These are phyloP conservation scores for Rutstroemia sp. DNA, from an alignment of 2,329 filamentous ascomycete species.

Conservation along the genomic window DNA sequence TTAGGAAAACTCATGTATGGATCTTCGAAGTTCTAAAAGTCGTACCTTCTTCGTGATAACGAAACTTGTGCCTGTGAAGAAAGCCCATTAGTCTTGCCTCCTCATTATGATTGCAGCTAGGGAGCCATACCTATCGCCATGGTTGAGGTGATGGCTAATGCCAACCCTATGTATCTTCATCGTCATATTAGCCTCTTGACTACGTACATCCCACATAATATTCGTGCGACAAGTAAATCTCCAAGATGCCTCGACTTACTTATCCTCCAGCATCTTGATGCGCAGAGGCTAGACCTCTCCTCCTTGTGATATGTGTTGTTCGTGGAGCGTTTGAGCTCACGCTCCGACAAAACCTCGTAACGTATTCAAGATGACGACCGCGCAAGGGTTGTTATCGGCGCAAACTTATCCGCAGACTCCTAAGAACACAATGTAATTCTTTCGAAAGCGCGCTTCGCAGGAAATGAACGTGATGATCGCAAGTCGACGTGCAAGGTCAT, in stretches of 20 bases:
- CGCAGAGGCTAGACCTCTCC: constrained; percentile 13
- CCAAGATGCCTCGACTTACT: constrained; percentile 29
- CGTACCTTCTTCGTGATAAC: constrained; percentile 97
- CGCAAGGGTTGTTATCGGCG: constrained; percentile 5
- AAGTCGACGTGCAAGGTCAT: constrained; percentile 14
- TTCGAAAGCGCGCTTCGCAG: constrained; percentile 1
- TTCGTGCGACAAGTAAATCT: neutral
- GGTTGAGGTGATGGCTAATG: constrained; percentile 66
- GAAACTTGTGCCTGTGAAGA: constrained; percentile 75
- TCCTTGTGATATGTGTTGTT: constrained; percentile 19
- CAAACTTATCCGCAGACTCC: neutral
- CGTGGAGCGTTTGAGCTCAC: constrained; percentile 18
- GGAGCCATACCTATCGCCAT: constrained; percentile 62
- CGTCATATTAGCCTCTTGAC: constrained; percentile 17
- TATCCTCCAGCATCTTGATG: constrained; percentile 37
- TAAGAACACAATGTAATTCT: neutral
- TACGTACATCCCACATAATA: too few relatives aligned
- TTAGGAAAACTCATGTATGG: neutral
- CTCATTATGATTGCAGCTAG: neutral
- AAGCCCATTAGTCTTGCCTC: constrained; percentile 3
- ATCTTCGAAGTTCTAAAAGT: constrained; percentile 8
- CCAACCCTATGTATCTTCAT: constrained; percentile 66
- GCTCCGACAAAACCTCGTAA: neutral
- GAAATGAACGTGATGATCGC: constrained; percentile 15
- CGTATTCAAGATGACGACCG: neutral